Conservation (phyloP, 176 grass and related monocot species). For the Hordeum vulgare region DNA sequence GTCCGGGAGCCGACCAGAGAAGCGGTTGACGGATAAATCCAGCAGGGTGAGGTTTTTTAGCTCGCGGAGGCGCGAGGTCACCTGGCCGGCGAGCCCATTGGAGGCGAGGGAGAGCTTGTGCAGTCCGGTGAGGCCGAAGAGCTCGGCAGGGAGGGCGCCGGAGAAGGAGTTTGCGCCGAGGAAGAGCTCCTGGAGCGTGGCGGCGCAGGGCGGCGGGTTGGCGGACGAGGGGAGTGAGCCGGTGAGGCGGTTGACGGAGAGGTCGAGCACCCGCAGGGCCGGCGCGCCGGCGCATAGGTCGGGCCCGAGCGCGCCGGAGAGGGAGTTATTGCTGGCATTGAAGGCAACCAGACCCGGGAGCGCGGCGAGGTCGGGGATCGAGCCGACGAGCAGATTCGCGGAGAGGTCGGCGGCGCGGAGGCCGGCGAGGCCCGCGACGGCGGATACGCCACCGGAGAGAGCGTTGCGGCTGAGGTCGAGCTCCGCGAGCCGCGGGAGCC, state of each 20-base stretch:
- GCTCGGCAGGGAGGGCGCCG: slow-evolving; percentile 50
- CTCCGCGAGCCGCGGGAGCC: slow-evolving; percentile 33
- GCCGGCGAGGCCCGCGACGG: background rate
- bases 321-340: slow-evolving; percentile 87
- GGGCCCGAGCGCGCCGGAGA: slow-evolving; percentile 37
- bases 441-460: slow-evolving; percentile 29
- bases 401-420: slow-evolving; percentile 55
- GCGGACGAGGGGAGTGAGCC: slow-evolving; percentile 39
- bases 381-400: slow-evolving; percentile 61
- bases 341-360: slow-evolving; percentile 34
- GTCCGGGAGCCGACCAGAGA: slow-evolving; percentile 71
- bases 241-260: slow-evolving; percentile 57
- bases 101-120: slow-evolving; percentile 51
- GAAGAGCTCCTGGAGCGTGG: slow-evolving; percentile 44
- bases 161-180: slow-evolving; percentile 54
- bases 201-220: slow-evolving; percentile 30
- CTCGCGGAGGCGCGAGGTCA: slow-evolving; percentile 31
- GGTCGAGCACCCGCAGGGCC: slow-evolving; percentile 45
- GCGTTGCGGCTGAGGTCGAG: slow-evolving; percentile 79
- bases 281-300: slow-evolving; percentile 57
- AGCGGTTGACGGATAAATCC: slow-evolving; percentile 54
- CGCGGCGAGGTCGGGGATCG: slow-evolving; percentile 33
- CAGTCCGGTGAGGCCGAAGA: slow-evolving; percentile 53
- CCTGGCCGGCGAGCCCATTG: slow-evolving; percentile 51
- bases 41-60: slow-evolving; percentile 51